Percentiles rank a stretch among this genome's conserved stretches.
Conservation (phyloP, 129 eudicot species). For the Flaveria brownii region DNA sequence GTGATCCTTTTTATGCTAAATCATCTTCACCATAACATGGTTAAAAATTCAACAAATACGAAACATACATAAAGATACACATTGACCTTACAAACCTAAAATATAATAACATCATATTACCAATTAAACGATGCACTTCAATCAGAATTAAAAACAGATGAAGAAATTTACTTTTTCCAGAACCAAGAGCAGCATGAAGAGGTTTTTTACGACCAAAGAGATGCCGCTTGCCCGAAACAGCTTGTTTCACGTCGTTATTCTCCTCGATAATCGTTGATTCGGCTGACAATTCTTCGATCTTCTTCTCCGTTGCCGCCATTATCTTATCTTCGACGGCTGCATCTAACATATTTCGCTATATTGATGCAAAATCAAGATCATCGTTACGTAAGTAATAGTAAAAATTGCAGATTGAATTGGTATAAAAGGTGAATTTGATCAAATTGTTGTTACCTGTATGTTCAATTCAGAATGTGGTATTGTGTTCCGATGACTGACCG, state of each 20-base stretch:
- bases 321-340: conserved; percentile 37
- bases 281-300: conserved; percentile 24
- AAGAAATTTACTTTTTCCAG: conserved; percentile 58
- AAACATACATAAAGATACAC: background rate
- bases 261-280: conserved; percentile 19
- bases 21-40: no score
- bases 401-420: conserved; percentile 5
- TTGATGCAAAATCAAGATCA: conserved; percentile 11
- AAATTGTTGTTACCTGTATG: conserved; percentile 30
- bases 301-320: conserved; percentile 39
- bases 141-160: conserved; percentile 5
- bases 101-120: background rate
- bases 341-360: conserved; percentile 34
- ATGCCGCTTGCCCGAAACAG: conserved; percentile 33
- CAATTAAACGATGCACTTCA: background rate
- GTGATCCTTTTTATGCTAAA: no score
- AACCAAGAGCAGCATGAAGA: conserved; percentile 69
- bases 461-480: conserved; percentile 25
- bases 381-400: background rate
- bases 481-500: conserved; percentile 28
- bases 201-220: conserved; percentile 86
- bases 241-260: background rate
- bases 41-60: background rate
- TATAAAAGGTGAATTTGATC: conserved; percentile 2
- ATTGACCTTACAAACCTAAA: background rate